Evolutionary conservation across 2,329 filamentous ascomycete genomes (phyloP), one percentile per base, ranked within the genome.

Genomic region (Hypoxylon sp.): DNA sequence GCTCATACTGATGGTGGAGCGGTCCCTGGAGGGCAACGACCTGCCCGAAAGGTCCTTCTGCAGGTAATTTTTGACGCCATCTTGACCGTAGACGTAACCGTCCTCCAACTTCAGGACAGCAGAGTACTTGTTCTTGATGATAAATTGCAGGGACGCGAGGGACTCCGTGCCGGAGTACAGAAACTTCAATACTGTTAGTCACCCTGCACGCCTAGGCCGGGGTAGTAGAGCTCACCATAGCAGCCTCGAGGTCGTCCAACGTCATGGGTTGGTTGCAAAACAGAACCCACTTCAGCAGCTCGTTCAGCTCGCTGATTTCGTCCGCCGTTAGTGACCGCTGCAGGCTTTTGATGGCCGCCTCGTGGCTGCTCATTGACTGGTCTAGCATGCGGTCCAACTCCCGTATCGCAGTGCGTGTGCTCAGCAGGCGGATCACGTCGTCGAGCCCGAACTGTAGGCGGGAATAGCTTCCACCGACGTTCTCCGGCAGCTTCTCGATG

Each of bases 271-370:
- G 5, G 3, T 48, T 58, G 28, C 61, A 51, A 45, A 68, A 74
- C 2, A 71, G 50, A 6, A 75, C 71, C 70, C 71, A 73, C 46
- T 72, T 73, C 32, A 75, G 50, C 12, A 75, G 33, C 54, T 74
- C 71, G 46, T 74, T 75, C n/a, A 75, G 54, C 28, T 73, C 69
- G 9, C 20, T 61, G 16, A 75, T 70, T 61, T 75, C 71, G 3
- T 68, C 65, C 2, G 36, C 28, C 0, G 63, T 67, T 20, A 75
- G 46, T 1, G 72, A 73, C 0, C 67, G 65, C 46, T 74, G 71
- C 8, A 74, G 45, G 8, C 56, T 67, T 44, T 73, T 64, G 30
- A 75, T 72, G 2, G 72, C 71, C 22, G 52, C 54, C 56, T 73
- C 61, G 30, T 70, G 70, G 24, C 70, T 73, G 45, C 63, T 70